These are phyloP conservation scores for Pyrenophora graminea DNA, from an alignment of 2,329 filamentous ascomycete genomes.

Conservation along the genomic window DNA sequence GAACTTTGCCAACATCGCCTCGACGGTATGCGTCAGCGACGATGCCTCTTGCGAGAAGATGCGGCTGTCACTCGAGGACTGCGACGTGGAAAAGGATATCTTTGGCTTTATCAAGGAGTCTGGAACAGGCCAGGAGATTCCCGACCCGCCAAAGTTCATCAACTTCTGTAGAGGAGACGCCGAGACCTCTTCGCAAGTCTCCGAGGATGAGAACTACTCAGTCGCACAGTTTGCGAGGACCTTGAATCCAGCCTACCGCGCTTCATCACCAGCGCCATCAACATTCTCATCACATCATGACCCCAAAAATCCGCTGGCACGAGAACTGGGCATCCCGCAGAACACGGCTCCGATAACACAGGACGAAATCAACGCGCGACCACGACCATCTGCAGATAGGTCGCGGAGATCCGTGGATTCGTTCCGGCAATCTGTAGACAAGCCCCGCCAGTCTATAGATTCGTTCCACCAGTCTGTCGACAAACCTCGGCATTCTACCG, in stretches of 20 bases:
- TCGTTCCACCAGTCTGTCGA: constrained; percentile 23
- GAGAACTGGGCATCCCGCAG: constrained; percentile 64
- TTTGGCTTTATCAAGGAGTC: constrained; percentile 81
- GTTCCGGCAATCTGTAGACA: constrained; percentile 5
- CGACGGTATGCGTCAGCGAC: constrained; percentile 96
- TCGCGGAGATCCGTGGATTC: constrained; percentile 1
- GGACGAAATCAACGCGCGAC: constrained; percentile 28
- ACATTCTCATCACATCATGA: constrained; percentile 92
- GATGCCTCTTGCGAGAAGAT: constrained; percentile 94
- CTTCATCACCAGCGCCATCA: constrained; percentile 94
- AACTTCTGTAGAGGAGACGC: constrained; percentile 93
- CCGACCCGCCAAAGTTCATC: constrained; percentile 95
- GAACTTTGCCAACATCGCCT: constrained; percentile 97
- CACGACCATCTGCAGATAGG: constrained; percentile 19
- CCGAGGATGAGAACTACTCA: constrained; percentile 87
- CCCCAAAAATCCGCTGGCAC: constrained; percentile 72
- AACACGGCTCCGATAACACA: constrained; percentile 37
- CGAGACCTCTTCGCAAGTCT: constrained; percentile 79
- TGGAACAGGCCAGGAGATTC: constrained; percentile 96
- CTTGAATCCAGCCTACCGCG: constrained; percentile 93
- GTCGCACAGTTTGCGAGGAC: constrained; percentile 94
- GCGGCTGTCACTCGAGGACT: constrained; percentile 86
- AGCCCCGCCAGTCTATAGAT: constrained; percentile 3
- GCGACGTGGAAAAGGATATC: constrained; percentile 97
- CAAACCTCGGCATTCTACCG: not conserved